Conservation (phyloP, 2,329 filamentous ascomycete genomes). For the Sporothrix protearum region DNA sequence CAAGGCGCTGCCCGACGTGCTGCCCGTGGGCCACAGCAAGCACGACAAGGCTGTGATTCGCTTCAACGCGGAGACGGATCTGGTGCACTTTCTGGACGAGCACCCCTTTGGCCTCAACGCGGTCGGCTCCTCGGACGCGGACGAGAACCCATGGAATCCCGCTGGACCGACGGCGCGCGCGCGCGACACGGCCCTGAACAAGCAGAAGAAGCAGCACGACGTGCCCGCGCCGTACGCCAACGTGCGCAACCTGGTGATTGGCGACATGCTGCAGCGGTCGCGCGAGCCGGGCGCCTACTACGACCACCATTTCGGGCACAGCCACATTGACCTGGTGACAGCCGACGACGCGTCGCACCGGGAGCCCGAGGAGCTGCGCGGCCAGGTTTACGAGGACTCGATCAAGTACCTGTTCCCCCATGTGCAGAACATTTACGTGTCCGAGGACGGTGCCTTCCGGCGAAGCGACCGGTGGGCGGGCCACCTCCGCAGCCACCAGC, state of each 20-base stretch:
- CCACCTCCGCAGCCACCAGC: background rate
- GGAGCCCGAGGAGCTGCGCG: constrained; percentile 16
- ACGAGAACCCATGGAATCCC: background rate
- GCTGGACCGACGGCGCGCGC: background rate
- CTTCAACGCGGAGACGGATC: constrained; percentile 24
- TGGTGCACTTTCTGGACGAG: constrained; percentile 24
- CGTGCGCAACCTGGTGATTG: constrained; percentile 21
- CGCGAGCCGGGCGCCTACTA: constrained; percentile 17
- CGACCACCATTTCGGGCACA: background rate
- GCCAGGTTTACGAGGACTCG: background rate
- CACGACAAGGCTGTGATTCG: constrained; percentile 18
- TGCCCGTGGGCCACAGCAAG: constrained; percentile 12
- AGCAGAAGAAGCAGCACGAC: background rate
- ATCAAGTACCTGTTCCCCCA: constrained; percentile 22
- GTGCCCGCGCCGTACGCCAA: background rate
- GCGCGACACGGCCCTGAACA: background rate
- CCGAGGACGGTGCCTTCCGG: constrained; percentile 19
- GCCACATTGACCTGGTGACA: background rate
- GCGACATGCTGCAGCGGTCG: constrained; percentile 15
- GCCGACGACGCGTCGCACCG: constrained; percentile 20
- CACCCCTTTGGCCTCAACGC: background rate
- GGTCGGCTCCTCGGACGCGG: background rate
- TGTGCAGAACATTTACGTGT: constrained; percentile 24
- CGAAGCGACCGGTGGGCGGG: constrained; percentile 20
- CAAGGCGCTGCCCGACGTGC: constrained; percentile 25